Base-by-base conservation (phyloP, 2,329 filamentous ascomycete species). In the Cladophialophora exuberans region DNA sequence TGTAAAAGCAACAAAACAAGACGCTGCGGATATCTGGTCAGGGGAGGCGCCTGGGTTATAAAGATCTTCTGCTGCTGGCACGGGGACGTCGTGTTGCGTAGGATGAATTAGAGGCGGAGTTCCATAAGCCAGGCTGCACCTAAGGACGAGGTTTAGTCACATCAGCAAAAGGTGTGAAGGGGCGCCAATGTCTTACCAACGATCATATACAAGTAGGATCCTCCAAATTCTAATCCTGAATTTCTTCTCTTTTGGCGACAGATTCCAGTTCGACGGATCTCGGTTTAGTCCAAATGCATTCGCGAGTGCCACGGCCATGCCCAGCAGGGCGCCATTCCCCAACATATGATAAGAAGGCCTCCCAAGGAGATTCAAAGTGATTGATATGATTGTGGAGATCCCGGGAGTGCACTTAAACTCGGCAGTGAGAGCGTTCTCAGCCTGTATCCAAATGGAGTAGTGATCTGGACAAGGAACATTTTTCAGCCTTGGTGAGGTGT, bases 361-460 rank as follows among this genome's bases (percentile, higher is more conserved):
- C 1, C 83, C 83, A 0, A 77, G 79, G 1, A 85, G 69, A 60
- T 86, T 83, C 6, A 86, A 71, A 3, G 85, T 65, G 5, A 82
- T 77, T 2, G 82, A 78, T 25, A 78, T 76, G 15, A 86, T 76
- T 0, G 82, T 83, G 1, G 82, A 83, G 41, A 85, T 71, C 0
- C 82, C 80, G 0, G 83, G 83, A 22, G 50, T 42, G 41, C 30
- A 46, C 38, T 45, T 36, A 18, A 85, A 77, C 53, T 85, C 82
- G 5, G 4, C 25, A 57, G 84, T 82, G 2, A 84, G 70, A 1
- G 83, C 81, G 47, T 82, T 80, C 22, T 78, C 81, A 7, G 82
- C 81, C 57, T 83, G 75, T 55, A 85, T 85, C 75, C 84, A 84
- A 13, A 83, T 77, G 64, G 82, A 86, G 36, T 80, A 76, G 26